Evolutionary conservation across 805 yeast species (phyloP), one percentile per base, ranked within the genome.

Genomic region (Spencermartinsiella europaea): DNA sequence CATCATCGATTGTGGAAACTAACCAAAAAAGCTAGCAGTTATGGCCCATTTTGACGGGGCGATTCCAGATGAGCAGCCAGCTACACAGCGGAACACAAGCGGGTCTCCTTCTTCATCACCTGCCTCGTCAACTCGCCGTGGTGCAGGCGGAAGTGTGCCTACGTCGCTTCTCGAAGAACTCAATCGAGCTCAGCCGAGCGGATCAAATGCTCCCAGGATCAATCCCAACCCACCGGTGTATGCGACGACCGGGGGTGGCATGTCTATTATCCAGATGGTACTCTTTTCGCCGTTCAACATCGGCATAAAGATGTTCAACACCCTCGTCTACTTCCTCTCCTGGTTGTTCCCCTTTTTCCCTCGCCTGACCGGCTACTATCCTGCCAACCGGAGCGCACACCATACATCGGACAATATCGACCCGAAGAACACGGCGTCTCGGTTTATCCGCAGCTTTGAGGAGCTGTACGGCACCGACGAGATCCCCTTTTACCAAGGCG

Each of bases 401-500:
- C 55, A 70, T 1, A 62, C 66, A 37, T 66, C 66, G 10, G 64
- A 59, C 27, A 61, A 69, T 44, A 58, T 64, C 40, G 79, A 79
- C 56, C 82, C 86, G 0, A 69, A 73, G 16, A 75, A 75, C 45
- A 68, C 73, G 36, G 84, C 79, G 1, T 69, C 73, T 44, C 67
- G 72, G 48, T 79, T 81, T 54, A 68, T 73, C 22, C 62, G 73
- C 19, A 72, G 69, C 19, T 71, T 82, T 42, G 81, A 79, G 56
- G 81, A 77, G 52, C 65, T 49, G 55, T 67, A 54, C 34, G 66
- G 62, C 46, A 53, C 27, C n/a, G 34, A 44, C 3, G 44, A 38
- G 25, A 43, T 53, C 16, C 52, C 52, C 14, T 81, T 85, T 54
- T 74, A 77, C 47, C 80, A 79, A 55, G 89, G 89, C 14, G 83